Conservation (phyloP, 768 basidiomycete genomes). For the Mycena rosella region DNA sequence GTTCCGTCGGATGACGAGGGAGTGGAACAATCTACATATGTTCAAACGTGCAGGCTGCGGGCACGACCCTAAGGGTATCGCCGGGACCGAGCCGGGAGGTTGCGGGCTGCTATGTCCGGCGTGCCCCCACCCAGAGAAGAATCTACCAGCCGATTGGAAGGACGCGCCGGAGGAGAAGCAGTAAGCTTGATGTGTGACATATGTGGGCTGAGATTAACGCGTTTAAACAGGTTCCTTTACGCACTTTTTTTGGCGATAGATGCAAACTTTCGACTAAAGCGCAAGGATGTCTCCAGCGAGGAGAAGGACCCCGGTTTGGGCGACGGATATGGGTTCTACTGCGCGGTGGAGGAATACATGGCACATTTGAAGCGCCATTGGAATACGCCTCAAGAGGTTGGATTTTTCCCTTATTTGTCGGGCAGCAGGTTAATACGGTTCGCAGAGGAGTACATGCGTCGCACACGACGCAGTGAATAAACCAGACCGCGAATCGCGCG, state of each 20-base stretch:
- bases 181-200: no score
- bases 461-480: constrained; percentile 48
- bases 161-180: constrained; percentile 18
- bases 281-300: constrained; percentile 3
- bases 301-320: constrained; percentile 5
- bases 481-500: constrained; percentile 28
- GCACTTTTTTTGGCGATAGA: constrained; percentile 38
- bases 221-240: neutral
- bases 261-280: constrained; percentile 41
- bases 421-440: constrained; percentile 30
- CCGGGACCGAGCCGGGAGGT: constrained; percentile 24
- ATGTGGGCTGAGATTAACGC: no score
- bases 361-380: neutral
- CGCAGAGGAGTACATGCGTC: constrained; percentile 47
- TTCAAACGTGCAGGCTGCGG: constrained; percentile 33
- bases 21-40: constrained; percentile 35
- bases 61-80: constrained; percentile 12
- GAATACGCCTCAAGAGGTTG: neutral
- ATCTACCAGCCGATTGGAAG: constrained; percentile 41
- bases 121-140: constrained; percentile 43
- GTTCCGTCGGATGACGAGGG: constrained; percentile 27
- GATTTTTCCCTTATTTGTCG: neutral
- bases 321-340: neutral
- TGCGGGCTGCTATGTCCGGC: constrained; percentile 45
- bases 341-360: neutral